phyloP scores from a whole-genome alignment of 139 green algal species.

The Axilococcus clingmanii region DNA sequence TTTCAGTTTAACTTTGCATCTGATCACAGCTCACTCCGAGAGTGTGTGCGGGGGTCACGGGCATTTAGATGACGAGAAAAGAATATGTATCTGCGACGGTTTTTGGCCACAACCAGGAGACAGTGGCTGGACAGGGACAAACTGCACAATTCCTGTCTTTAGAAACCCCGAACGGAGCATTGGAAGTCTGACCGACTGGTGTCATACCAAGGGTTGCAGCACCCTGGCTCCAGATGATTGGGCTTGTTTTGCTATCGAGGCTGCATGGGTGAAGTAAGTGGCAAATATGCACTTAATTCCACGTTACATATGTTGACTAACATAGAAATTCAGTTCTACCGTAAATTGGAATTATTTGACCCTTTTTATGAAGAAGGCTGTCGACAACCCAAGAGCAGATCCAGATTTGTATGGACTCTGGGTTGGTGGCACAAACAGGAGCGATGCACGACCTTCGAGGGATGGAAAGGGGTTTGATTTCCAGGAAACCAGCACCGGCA shows the following conservation, averaged over 20 bases:
- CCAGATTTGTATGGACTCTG: conserved; percentile 32
- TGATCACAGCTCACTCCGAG: too few species aligned
- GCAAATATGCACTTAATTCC: conserved; percentile 31
- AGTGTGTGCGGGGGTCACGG: conserved; percentile 7
- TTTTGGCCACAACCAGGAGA: not conserved
- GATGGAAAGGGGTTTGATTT: conserved; percentile 14
- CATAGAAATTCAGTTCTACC: conserved; percentile 15
- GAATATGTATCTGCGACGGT: conserved; percentile 13
- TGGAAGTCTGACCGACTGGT: conserved; percentile 1
- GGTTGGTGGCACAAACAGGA: not conserved
- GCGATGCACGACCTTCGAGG: not conserved
- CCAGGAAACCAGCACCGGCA: conserved; percentile 20
- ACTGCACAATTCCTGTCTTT: conserved; percentile 14
- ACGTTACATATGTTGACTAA: conserved; percentile 17
- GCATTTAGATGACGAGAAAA: not conserved
- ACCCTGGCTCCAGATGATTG: conserved; percentile 15
- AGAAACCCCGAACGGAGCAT: not conserved
- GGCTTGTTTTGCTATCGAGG: conserved; percentile 23
- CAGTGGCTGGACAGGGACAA: conserved; percentile 10
- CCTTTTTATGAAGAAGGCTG: conserved; percentile 17
- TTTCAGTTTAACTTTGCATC: too few species aligned
- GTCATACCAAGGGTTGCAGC: conserved; percentile 14
- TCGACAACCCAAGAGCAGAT: conserved; percentile 25
- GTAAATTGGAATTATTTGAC: conserved; percentile 32
- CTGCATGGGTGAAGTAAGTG: conserved; percentile 6